Evolutionary conservation across 2,329 filamentous ascomycete genomes (phyloP).

Genomic region (Venturia asperata): DNA sequence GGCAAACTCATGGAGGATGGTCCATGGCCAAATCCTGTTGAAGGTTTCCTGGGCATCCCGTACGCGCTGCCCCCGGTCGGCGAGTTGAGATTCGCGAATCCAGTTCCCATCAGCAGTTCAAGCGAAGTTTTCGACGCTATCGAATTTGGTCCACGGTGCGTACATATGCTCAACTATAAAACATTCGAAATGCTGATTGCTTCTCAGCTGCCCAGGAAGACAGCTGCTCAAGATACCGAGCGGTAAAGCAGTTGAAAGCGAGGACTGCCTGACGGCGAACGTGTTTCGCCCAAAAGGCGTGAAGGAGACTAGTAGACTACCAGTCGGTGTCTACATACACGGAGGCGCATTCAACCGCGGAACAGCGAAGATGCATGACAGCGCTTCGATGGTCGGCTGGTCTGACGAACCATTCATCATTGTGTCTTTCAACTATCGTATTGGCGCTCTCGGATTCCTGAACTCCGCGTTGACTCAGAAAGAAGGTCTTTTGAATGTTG

Average conservation of each 20-base stretch:
- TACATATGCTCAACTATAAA: too few relatives aligned
- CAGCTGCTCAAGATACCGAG: conserved; percentile 30
- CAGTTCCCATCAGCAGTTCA: conserved; percentile 42
- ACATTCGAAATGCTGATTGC: conserved; percentile 21
- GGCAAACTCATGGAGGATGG: neutral
- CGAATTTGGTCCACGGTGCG: conserved; percentile 23
- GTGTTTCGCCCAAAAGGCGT: conserved; percentile 40
- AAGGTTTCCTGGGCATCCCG: conserved; percentile 44
- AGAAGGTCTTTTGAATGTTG: conserved; percentile 40
- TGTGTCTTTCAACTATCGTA: conserved; percentile 49
- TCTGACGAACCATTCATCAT: conserved; percentile 37
- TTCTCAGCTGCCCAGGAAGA: conserved; percentile 51
- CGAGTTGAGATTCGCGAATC: conserved; percentile 52
- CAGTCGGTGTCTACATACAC: conserved; percentile 54
- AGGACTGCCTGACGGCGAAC: conserved; percentile 54
- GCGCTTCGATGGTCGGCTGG: conserved; percentile 22
- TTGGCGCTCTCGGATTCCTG: conserved; percentile 52
- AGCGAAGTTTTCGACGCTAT: conserved; percentile 23
- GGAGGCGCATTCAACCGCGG: conserved; percentile 39
- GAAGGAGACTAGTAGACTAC: conserved; percentile 21
- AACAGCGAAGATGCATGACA: conserved; percentile 25
- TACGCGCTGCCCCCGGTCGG: conserved; percentile 55
- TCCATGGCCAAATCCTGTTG: neutral
- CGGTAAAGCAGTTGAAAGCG: conserved; percentile 34
- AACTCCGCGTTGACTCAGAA: conserved; percentile 40